Percentiles rank a stretch among this genome's conserved stretches.
Evolutionary conservation across 2,329 filamentous ascomycete species (phyloP).

Genomic region (Lasiodiplodia gonubiensis): DNA sequence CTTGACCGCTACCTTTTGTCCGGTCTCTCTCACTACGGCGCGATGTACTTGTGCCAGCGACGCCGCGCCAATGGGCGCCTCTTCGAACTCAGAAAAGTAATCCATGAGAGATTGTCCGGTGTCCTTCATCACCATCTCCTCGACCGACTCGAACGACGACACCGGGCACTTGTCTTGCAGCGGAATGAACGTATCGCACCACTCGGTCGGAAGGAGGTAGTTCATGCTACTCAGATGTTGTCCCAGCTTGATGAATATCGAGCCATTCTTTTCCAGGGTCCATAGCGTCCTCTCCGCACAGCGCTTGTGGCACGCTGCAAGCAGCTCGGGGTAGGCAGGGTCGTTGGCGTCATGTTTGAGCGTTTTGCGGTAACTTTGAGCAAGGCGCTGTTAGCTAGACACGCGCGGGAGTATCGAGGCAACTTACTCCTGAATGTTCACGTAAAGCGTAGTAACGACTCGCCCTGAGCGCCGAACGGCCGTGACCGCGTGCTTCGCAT

Average conservation of each 20-base stretch:
- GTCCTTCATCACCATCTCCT: slow-evolving; percentile 83
- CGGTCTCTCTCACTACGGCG: slow-evolving; percentile 79
- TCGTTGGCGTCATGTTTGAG: slow-evolving; percentile 72
- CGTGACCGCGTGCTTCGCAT: slow-evolving; percentile 77
- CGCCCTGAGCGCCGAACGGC: slow-evolving; percentile 78
- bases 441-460: slow-evolving; percentile 73
- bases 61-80: slow-evolving; percentile 84
- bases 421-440: slow-evolving; percentile 87
- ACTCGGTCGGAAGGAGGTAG: slow-evolving; percentile 87
- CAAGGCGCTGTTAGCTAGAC: slow-evolving; percentile 31
- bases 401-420: not conserved
- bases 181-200: slow-evolving; percentile 94
- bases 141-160: slow-evolving; percentile 84
- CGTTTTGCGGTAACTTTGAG: slow-evolving; percentile 83
- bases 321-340: slow-evolving; percentile 67
- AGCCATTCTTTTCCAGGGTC: slow-evolving; percentile 93
- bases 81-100: slow-evolving; percentile 84
- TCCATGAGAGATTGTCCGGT: slow-evolving; percentile 80
- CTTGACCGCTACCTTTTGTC: slow-evolving; percentile 91
- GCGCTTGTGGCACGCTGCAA: slow-evolving; percentile 87
- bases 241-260: slow-evolving; percentile 97
- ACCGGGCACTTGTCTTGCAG: slow-evolving; percentile 95
- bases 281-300: slow-evolving; percentile 86
- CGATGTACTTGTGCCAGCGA: slow-evolving; percentile 94
- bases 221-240: slow-evolving; percentile 97